Conservation (phyloP, 352 stramenopile genomes). For the Pilasporangium apinafurcum region DNA sequence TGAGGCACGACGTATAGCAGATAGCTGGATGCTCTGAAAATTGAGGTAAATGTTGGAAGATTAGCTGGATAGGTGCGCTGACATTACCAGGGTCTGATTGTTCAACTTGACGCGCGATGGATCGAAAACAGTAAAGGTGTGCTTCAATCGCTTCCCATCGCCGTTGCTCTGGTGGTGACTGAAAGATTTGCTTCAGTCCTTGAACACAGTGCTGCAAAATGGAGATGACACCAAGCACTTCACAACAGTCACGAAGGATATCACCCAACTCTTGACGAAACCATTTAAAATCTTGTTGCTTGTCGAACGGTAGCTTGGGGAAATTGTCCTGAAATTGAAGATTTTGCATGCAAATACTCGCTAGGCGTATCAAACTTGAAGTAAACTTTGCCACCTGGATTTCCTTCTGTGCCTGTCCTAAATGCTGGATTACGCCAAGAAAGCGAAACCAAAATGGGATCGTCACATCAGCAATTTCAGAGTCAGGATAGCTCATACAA, state of each 20-base stretch:
- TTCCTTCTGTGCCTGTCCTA: slow-evolving; percentile 3
- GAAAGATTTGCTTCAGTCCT: slow-evolving; percentile 62
- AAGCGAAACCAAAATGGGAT: slow-evolving; percentile 81
- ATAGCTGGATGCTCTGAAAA: slow-evolving; percentile 74
- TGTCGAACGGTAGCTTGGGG: slow-evolving; percentile 47
- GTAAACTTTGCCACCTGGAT: slow-evolving; percentile 34
- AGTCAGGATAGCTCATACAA: slow-evolving; percentile 77
- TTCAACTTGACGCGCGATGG: slow-evolving; percentile 80
- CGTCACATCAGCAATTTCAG: slow-evolving; percentile 80
- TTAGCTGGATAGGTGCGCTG: slow-evolving; percentile 46
- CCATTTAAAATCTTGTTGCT: slow-evolving; percentile 76
- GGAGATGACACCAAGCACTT: slow-evolving; percentile 59
- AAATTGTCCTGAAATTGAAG: slow-evolving; percentile 75
- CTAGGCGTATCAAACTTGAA: slow-evolving; percentile 44
- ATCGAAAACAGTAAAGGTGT: slow-evolving; percentile 79
- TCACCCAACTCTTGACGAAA: slow-evolving; percentile 79
- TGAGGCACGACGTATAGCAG: slow-evolving; percentile 81
- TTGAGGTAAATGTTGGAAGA: slow-evolving; percentile 74
- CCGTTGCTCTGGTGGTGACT: slow-evolving; percentile 27
- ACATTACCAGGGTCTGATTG: slow-evolving; percentile 10
- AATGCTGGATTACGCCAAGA: slow-evolving; percentile 33
- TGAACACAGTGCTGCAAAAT: slow-evolving; percentile 76
- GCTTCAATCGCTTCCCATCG: slow-evolving; percentile 77
- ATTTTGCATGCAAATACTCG: slow-evolving; percentile 75
- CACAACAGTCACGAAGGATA: slow-evolving; percentile 74